phyloP scores from a whole-genome alignment of 495 filamentous ascomycete species.

The Aspergillus bertholletiae region DNA sequence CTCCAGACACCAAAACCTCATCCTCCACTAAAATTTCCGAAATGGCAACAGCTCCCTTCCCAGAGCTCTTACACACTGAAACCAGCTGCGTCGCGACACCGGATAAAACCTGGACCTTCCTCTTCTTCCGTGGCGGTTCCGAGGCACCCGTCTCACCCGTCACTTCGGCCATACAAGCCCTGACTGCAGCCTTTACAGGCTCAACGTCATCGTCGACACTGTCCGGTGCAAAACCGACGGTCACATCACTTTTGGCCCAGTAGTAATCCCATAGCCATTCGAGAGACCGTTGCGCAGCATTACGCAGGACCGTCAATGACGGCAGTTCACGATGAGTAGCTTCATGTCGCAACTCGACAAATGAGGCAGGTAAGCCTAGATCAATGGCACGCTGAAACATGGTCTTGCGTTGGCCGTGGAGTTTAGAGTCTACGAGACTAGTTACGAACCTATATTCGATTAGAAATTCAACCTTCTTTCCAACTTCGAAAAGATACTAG shows the following conservation, averaged over 20 bases:
- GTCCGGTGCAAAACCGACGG: not conserved
- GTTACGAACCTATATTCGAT: constrained; percentile 72
- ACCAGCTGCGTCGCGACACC: constrained; percentile 25
- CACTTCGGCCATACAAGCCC: constrained; percentile 18
- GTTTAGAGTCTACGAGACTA: constrained; percentile 73
- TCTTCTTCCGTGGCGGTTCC: constrained; percentile 29
- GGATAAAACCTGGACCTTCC: constrained; percentile 23
- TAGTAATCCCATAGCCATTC: constrained; percentile 88
- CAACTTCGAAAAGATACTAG: not conserved
- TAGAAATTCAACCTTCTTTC: not conserved
- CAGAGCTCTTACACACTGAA: constrained; percentile 24
- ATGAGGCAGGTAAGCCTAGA: constrained; percentile 73
- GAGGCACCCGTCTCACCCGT: constrained; percentile 4
- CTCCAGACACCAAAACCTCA: constrained; percentile 23
- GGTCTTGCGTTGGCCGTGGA: constrained; percentile 62
- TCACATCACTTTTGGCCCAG: constrained; percentile 51
- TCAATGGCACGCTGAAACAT: constrained; percentile 81
- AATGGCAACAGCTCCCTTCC: constrained; percentile 18
- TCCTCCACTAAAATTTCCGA: constrained; percentile 28
- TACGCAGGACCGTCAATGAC: constrained; percentile 63
- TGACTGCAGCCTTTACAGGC: constrained; percentile 16
- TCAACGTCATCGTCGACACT: constrained; percentile 11
- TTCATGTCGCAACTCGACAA: constrained; percentile 88
- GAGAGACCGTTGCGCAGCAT: constrained; percentile 62
- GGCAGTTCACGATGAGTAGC: constrained; percentile 87